Conservation (phyloP, 1,284 basidiomycete genomes). For the Earliella scabrosa region DNA sequence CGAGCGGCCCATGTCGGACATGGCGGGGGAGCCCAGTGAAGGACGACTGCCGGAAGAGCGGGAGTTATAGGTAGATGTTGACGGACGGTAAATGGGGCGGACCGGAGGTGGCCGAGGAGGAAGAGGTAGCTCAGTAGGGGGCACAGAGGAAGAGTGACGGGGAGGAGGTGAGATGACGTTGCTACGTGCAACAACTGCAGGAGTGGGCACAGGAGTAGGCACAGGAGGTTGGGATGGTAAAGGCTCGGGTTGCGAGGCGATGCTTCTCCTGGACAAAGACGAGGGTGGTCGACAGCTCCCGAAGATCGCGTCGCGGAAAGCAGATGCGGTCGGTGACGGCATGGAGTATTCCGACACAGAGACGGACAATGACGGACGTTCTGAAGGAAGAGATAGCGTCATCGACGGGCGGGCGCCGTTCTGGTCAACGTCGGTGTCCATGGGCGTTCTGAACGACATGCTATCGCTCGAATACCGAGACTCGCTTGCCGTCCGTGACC, state of each 20-base stretch:
- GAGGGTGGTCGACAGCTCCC: slow-evolving; percentile 38
- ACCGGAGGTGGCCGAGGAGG: slow-evolving; percentile 58
- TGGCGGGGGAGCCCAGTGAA: slow-evolving; percentile 14
- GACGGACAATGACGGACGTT: slow-evolving; percentile 47
- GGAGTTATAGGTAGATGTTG: slow-evolving; percentile 32
- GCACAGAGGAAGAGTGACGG: slow-evolving; percentile 49
- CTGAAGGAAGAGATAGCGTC: slow-evolving; percentile 41
- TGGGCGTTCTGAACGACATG: slow-evolving; percentile 34
- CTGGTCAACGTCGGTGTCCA: slow-evolving; percentile 42
- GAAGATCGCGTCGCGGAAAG: slow-evolving; percentile 64
- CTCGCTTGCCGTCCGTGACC: slow-evolving; percentile 30
- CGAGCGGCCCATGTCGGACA: slow-evolving; percentile 14
- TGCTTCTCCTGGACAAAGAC: slow-evolving; percentile 38
- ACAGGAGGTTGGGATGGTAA: too few species aligned
- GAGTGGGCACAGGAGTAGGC: slow-evolving; percentile 1
- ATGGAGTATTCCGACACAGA: slow-evolving; percentile 61
- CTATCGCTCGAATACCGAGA: slow-evolving; percentile 38
- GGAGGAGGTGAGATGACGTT: slow-evolving; percentile 57
- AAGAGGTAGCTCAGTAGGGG: slow-evolving; percentile 45
- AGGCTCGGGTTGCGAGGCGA: slow-evolving; percentile 28
- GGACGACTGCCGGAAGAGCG: slow-evolving; percentile 29
- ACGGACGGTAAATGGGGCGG: slow-evolving; percentile 35
- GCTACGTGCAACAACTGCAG: slow-evolving; percentile 37
- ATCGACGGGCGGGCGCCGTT: slow-evolving; percentile 34
- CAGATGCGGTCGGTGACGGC: slow-evolving; percentile 70